phyloP scores from a whole-genome alignment of 768 basidiomycete species.

The Termitomyces heimii region DNA sequence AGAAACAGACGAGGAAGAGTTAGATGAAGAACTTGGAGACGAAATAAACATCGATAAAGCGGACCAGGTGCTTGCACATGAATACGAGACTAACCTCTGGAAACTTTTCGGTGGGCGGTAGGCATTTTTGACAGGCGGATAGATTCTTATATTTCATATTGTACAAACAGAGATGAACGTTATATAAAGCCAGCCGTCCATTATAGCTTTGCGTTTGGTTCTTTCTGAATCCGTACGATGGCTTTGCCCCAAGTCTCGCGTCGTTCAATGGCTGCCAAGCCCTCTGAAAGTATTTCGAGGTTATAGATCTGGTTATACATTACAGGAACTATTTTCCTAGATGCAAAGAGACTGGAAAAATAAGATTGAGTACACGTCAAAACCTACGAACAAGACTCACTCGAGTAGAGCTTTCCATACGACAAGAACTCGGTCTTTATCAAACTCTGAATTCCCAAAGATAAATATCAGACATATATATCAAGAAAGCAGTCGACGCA shows the following conservation, averaged over 20 bases:
- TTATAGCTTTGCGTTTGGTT: constrained; percentile 13
- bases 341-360: constrained; percentile 52
- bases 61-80: constrained; percentile 25
- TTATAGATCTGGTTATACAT: constrained; percentile 66
- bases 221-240: constrained; percentile 51
- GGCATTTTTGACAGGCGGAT: background rate
- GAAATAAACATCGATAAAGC: constrained; percentile 34
- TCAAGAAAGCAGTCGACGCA: constrained; percentile 26
- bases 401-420: constrained; percentile 73
- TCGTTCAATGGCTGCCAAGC: constrained; percentile 68
- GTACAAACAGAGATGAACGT: background rate
- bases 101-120: constrained; percentile 9
- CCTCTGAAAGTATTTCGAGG: constrained; percentile 61
- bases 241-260: constrained; percentile 94
- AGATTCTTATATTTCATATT: background rate
- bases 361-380: background rate
- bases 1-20: constrained; percentile 18
- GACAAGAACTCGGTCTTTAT: constrained; percentile 52
- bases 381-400: constrained; percentile 26
- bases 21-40: constrained; percentile 32
- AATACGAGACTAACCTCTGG: constrained; percentile 40
- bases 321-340: constrained; percentile 61
- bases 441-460: constrained; percentile 41
- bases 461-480: background rate
- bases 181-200: background rate